Evolutionary conservation across 2,329 filamentous ascomycete genomes (phyloP).

Genomic region (Tolypocladium nubicola): DNA sequence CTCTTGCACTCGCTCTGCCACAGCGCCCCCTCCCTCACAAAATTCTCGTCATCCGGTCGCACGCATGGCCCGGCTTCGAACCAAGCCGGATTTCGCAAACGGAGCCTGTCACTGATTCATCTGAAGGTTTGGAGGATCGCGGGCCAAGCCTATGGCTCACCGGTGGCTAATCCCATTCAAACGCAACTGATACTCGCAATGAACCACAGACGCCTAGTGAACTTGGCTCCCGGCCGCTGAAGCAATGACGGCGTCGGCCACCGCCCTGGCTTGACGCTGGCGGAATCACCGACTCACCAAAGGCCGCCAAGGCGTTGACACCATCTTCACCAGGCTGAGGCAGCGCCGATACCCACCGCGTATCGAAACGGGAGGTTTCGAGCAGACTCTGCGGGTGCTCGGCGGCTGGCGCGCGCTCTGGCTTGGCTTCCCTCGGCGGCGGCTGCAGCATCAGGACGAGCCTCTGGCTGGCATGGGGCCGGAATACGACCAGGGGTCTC

Average conservation of each 20-base stretch:
- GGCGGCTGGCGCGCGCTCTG: not conserved
- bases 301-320: not conserved
- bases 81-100: not conserved
- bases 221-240: not conserved
- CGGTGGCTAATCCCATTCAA: not conserved
- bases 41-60: not conserved
- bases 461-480: not conserved
- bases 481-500: not conserved
- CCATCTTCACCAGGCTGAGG: not conserved
- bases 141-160: not conserved
- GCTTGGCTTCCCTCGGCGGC: not conserved
- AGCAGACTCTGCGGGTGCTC: not conserved
- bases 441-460: no score
- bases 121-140: not conserved
- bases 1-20: not conserved
- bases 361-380: not conserved
- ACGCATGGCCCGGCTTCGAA: not conserved
- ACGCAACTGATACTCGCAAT: constrained; percentile 1
- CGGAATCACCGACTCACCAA: not conserved
- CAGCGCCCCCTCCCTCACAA: not conserved
- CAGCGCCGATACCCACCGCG: not conserved
- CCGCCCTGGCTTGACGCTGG: not conserved
- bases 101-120: not conserved
- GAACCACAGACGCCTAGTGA: not conserved
- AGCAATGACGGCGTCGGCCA: not conserved